These are phyloP conservation scores for Rubia occidens DNA, from an alignment of 305 asterid species.

Conservation along the genomic window DNA sequence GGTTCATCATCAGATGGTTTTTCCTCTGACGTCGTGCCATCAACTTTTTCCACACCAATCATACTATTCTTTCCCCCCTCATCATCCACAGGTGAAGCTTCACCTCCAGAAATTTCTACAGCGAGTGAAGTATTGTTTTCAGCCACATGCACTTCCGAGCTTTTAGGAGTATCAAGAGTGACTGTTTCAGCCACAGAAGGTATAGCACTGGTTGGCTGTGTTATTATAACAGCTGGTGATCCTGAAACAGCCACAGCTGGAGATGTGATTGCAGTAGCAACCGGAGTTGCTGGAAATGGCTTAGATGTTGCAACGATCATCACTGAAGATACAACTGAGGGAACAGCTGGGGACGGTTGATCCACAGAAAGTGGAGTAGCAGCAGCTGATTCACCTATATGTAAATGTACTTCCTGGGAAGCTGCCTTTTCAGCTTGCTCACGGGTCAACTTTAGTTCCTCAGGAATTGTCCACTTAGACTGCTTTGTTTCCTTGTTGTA, in stretches of 20 bases:
- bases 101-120: constrained; percentile 39
- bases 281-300: constrained; percentile 49
- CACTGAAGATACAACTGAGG: constrained; percentile 30
- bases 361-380: constrained; percentile 39
- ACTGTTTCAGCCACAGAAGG: constrained; percentile 37
- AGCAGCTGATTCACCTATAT: constrained; percentile 33
- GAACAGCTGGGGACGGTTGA: constrained; percentile 35
- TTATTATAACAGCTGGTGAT: constrained; percentile 38
- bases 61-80: constrained; percentile 69
- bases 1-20: constrained; percentile 64
- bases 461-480: constrained; percentile 95
- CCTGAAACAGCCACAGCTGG: constrained; percentile 41
- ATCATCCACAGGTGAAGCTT: constrained; percentile 54
- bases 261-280: constrained; percentile 42
- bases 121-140: constrained; percentile 39
- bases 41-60: constrained; percentile 42
- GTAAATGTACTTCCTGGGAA: constrained; percentile 42
- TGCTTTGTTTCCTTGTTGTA: constrained; percentile 95
- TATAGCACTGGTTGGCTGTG: constrained; percentile 32
- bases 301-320: constrained; percentile 40
- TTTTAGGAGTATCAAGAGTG: constrained; percentile 37
- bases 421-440: constrained; percentile 74
- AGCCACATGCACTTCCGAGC: constrained; percentile 28
- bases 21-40: constrained; percentile 46
- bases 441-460: constrained; percentile 93